phyloP scores from a whole-genome alignment of 371 early-diverging fungal species.

The Umbelopsis sp. region DNA sequence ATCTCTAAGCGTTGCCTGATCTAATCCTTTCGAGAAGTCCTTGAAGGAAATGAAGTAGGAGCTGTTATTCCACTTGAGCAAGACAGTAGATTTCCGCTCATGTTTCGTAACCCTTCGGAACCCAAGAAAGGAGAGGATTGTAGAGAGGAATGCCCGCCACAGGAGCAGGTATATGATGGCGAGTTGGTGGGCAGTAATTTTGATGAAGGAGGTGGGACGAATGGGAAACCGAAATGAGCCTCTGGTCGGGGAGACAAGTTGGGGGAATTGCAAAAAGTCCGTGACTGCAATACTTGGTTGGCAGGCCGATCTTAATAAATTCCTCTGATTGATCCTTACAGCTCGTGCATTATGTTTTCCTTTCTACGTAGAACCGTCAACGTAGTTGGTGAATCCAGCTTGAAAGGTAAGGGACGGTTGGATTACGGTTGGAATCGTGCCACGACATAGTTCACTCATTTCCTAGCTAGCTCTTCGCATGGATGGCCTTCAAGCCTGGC shows the following conservation, averaged over 20 bases:
- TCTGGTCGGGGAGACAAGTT: not conserved
- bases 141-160: constrained; percentile 15
- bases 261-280: not conserved
- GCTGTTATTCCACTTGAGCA: constrained; percentile 15
- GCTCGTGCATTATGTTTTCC: constrained; percentile 54
- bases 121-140: constrained; percentile 15
- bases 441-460: not conserved
- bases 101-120: constrained; percentile 1
- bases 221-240: not conserved
- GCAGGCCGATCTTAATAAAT: not conserved
- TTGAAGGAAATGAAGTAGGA: constrained; percentile 31
- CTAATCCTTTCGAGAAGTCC: constrained; percentile 23
- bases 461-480: constrained; percentile 38
- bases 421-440: not conserved
- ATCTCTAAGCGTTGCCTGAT: constrained; percentile 26
- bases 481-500: constrained; percentile 60
- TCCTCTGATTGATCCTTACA: not conserved
- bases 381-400: constrained; percentile 55
- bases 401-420: constrained; percentile 44
- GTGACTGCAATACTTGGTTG: not conserved
- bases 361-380: constrained; percentile 52
- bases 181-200: constrained; percentile 15
- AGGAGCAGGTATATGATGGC: constrained; percentile 18
- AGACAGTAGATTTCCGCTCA: constrained; percentile 5
- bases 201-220: constrained; percentile 1